Percentiles rank a stretch among this genome's conserved stretches.
Conservation (phyloP, 441 rosid genomes). For the Manihot esculenta region DNA sequence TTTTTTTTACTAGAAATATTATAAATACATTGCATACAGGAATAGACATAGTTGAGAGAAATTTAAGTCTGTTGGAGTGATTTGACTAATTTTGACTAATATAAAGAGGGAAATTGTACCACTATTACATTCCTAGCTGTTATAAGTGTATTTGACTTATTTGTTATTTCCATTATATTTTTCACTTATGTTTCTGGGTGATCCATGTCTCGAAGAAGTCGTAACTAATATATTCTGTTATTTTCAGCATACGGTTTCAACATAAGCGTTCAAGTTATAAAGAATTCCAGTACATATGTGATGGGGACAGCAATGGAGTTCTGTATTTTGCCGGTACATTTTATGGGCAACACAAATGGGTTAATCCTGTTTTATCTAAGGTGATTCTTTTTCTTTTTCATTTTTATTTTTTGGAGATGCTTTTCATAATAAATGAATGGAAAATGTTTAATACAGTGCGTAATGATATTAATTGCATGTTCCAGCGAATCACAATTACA, state of each 20-base stretch:
- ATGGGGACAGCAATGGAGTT: conserved; percentile 98
- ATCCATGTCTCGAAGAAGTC: neutral
- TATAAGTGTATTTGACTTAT: neutral
- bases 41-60: neutral
- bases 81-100: neutral
- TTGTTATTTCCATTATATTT: neutral
- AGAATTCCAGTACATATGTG: conserved; percentile 95
- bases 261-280: conserved; percentile 88
- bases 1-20: neutral
- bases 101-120: no score
- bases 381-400: no score
- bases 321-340: conserved; percentile 87
- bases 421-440: neutral
- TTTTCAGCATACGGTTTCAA: conserved; percentile 57
- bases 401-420: conserved; percentile 14
- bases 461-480: conserved; percentile 25
- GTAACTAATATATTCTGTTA: conserved; percentile 12
- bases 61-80: no score
- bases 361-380: conserved; percentile 92
- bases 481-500: conserved; percentile 69
- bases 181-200: conserved; percentile 2
- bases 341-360: conserved; percentile 94
- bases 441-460: conserved; percentile 8
- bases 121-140: neutral
- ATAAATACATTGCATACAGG: neutral